Base-by-base conservation (phyloP, 129 eudicot genomes). In the Silybum marianum region DNA sequence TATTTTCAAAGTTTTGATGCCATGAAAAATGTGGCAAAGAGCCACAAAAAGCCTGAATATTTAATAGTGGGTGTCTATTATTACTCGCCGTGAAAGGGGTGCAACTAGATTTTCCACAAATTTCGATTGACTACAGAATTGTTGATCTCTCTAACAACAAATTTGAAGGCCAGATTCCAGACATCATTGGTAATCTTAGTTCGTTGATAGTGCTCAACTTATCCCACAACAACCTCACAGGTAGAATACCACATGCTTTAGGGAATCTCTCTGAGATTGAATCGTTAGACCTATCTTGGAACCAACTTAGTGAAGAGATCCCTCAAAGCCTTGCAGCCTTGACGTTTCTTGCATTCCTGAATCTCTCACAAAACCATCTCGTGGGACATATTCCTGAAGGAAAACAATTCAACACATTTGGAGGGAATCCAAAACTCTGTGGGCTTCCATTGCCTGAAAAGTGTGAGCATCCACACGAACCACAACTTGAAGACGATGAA, bases 271-370 rank as follows among this genome's bases (percentile, higher is more conserved):
- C 67, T 11, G 25, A 63, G 6, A 81, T 88, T 65, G 91, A 88
- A 70, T 80, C 86, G 1, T 74, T 85, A 22, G 91, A 88, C 69
- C 74, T 85, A 6, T 77, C 84, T 22, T 83, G 83, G 38, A 88
- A 88, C 82, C 79, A 85, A 69, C 80, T 88, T 5, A 54, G 1
- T 0, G 86, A 84, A 66, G 81, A 72, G 23, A 85, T 88, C 4
- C 89, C 82, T 7, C 28, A 19, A 19, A 58, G 74, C 0, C 86
- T 88, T 19, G 26, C 82, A 6, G 75, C 0, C 22, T 58, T 88
- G 9, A 80, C 77, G 0, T 71, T 30, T 81, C 88, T 88, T 38
- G 73, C 40, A 4, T 44, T 46, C 69, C 10, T 88, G 51, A 83
- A 86, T 38, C 80, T 88, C 66, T 88, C 92, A 0, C 82, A 77